Percentiles rank a stretch among this genome's conserved stretches.
Evolutionary conservation across 2,329 filamentous ascomycete genomes (phyloP).

Genomic region (Fusarium duplospermum): DNA sequence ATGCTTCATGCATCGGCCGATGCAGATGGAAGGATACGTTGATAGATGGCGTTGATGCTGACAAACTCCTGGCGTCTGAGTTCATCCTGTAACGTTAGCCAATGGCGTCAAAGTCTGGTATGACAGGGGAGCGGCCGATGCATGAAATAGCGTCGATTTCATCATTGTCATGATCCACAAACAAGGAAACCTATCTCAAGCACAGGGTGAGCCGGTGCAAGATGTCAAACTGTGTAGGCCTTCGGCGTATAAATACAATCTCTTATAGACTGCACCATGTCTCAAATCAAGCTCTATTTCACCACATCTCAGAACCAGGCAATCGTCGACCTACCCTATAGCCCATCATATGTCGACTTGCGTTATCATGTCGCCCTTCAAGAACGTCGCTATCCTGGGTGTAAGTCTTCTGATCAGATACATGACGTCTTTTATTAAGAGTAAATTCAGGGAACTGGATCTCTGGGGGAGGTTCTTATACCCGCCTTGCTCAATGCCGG

Average conservation of each 20-base stretch:
- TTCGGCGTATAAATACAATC: background rate
- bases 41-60: background rate
- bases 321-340: background rate
- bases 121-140: background rate
- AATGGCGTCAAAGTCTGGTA: background rate
- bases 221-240: background rate
- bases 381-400: background rate
- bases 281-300: too few species aligned
- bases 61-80: background rate
- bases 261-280: too few species aligned
- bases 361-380: background rate
- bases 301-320: background rate
- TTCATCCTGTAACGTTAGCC: background rate
- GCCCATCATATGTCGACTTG: background rate
- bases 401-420: background rate
- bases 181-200: background rate
- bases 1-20: background rate
- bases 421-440: background rate
- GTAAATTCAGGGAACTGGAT: background rate
- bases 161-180: background rate
- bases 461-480: background rate
- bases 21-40: background rate
- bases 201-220: background rate
- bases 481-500: background rate
- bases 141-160: background rate